Percentiles rank a stretch among this genome's conserved stretches.
Conservation (phyloP, 345 rosid species). For the Hibiscus syriacus region DNA sequence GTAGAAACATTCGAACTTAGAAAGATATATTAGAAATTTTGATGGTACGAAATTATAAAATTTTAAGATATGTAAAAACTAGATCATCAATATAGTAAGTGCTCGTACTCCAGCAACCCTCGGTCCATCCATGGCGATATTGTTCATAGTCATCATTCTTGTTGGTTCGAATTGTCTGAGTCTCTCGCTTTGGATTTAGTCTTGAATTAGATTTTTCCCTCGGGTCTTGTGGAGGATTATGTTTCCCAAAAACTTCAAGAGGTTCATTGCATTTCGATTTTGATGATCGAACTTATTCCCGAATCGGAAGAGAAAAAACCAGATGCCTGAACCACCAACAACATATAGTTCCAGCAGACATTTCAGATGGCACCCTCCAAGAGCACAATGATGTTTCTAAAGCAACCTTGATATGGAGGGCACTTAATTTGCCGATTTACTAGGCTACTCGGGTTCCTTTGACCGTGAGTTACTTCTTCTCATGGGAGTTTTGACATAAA, state of each 20-base stretch:
- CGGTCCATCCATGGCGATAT: not conserved
- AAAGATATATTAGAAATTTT: too few relatives aligned
- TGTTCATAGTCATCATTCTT: not conserved
- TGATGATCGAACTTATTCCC: not conserved
- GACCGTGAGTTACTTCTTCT: constrained; percentile 41
- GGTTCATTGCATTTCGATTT: constrained; percentile 1
- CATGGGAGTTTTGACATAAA: not conserved
- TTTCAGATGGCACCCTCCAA: not conserved
- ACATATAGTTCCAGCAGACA: not conserved
- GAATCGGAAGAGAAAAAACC: not conserved
- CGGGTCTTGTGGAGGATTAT: constrained; percentile 2
- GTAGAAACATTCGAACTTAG: too few relatives aligned
- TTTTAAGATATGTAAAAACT: too few relatives aligned
- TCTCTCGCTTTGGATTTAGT: too few relatives aligned
- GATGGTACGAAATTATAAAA: too few relatives aligned
- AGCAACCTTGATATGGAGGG: constrained; percentile 77
- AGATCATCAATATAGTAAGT: too few relatives aligned
- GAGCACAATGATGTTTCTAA: constrained; percentile 34
- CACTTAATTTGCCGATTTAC: constrained; percentile 77
- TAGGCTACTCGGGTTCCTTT: constrained; percentile 87
- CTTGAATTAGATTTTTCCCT: not conserved
- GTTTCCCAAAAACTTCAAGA: not conserved
- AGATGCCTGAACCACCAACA: not conserved
- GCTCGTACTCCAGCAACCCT: too few relatives aligned
- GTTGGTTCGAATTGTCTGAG: not conserved